A percentile compares a stretch with the other conserved stretches of the same genome.
Conservation (phyloP, 176 grass and related monocot species). For the Oryza coarctata region DNA sequence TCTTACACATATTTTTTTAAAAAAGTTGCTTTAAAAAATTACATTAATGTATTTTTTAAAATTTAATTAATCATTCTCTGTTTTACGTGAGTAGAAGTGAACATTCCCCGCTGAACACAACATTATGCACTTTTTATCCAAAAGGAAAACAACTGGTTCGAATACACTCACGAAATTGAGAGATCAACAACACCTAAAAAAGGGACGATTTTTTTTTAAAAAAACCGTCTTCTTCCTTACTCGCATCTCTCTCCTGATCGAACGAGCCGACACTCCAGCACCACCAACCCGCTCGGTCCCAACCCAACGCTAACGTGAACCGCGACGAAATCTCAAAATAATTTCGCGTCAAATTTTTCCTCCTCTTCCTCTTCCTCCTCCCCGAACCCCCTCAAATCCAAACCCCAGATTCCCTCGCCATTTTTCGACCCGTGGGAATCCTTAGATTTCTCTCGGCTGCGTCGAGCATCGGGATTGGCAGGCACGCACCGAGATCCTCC, state of each 20-base stretch:
- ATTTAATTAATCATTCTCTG: no score
- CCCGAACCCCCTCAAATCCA: conserved; percentile 31
- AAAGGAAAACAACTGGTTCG: not conserved
- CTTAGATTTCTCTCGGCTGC: not conserved
- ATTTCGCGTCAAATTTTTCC: conserved; percentile 16
- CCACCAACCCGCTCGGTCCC: conserved; percentile 5
- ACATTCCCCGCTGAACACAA: no score
- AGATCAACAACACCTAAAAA: no score
- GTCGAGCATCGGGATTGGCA: no score
- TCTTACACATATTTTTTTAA: no score
- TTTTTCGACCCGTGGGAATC: not conserved
- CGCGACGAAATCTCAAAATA: conserved; percentile 31
- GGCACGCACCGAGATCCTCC: not conserved
- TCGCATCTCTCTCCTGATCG: not conserved
- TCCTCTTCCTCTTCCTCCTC: not conserved
- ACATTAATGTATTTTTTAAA: no score
- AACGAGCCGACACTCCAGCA: conserved; percentile 30
- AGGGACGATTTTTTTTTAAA: no score
- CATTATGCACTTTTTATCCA: no score
- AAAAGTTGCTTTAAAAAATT: no score
- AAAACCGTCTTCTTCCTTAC: conserved; percentile 24
- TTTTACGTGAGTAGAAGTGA: no score
- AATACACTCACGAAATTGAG: not conserved
- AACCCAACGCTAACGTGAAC: conserved; percentile 15
- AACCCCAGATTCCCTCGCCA: conserved; percentile 40